A percentile compares a stretch with the other conserved stretches of the same genome.
Evolutionary conservation across 2,329 filamentous ascomycete species (phyloP).

Genomic region (Chrysoporthe cubensis): DNA sequence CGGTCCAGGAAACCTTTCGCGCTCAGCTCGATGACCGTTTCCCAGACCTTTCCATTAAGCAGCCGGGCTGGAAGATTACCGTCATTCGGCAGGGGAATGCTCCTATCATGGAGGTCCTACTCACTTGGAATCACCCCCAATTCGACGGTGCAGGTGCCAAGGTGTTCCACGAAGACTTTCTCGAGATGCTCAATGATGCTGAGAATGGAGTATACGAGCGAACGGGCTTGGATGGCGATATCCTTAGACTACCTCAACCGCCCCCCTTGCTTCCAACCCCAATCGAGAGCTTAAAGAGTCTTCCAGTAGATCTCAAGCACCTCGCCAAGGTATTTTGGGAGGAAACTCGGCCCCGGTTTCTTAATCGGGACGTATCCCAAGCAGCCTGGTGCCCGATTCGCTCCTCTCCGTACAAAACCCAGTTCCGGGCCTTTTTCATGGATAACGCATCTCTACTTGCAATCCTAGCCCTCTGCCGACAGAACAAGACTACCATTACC

Average conservation of each 20-base stretch:
- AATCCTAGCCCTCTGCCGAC: constrained; percentile 26
- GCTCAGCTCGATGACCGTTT: constrained; percentile 29
- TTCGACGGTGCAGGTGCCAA: constrained; percentile 25
- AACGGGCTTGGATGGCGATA: constrained; percentile 32
- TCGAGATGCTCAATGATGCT: constrained; percentile 36
- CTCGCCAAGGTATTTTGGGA: constrained; percentile 24
- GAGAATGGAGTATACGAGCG: constrained; percentile 28
- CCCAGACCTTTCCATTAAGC: constrained; percentile 25
- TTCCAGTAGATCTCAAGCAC: constrained; percentile 12
- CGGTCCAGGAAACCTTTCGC: constrained; percentile 15
- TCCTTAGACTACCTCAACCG: constrained; percentile 34
- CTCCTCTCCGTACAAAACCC: constrained; percentile 21
- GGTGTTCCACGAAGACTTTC: constrained; percentile 32
- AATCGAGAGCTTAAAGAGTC: constrained; percentile 30
- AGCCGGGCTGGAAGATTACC: constrained; percentile 29
- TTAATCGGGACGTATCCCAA: constrained; percentile 24
- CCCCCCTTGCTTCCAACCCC: constrained; percentile 35
- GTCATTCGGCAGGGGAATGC: constrained; percentile 25
- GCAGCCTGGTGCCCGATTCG: constrained; percentile 31
- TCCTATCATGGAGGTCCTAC: constrained; percentile 28
- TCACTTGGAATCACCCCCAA: constrained; percentile 28
- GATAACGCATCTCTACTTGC: constrained; percentile 21
- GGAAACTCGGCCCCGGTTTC: constrained; percentile 28
- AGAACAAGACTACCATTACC: constrained; percentile 30
- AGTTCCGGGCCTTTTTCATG: constrained; percentile 23